Evolutionary conservation across 108 stramenopile genomes (phyloP), one percentile per base, ranked within the genome.

Genomic region (Nannochloropsis salina): DNA sequence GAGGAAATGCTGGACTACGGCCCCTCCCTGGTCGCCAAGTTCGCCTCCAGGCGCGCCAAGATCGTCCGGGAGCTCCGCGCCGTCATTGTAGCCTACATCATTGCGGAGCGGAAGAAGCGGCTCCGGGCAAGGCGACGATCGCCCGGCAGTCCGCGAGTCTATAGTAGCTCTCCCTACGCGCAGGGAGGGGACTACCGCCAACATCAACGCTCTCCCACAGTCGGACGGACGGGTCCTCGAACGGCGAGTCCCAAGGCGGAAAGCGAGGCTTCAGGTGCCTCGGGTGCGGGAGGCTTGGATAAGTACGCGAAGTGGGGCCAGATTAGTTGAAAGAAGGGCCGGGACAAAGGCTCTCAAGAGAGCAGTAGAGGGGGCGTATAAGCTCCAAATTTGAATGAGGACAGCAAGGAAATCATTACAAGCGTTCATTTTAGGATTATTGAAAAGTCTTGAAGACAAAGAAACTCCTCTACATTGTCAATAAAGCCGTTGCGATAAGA

Each of bases 1-100:
- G 89, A 89, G 86, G 89, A 89, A 86, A 86, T 86, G 83, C 82
- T 89, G 83, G 89, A 89, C 83, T 89, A 89, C 43, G 89, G 89
- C 10, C 89, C 89, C 31, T 83, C 82, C 47, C 83, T 89, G 79
- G 86, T 89, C 9, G 89, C 89, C 44, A 89, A 89, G 85, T 89
- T 89, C 45, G 89, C 89, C 2, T 82, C 43, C 22, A 43, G 5
- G 18, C n/a, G 20, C 42, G 82, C 21, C 18, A 43, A 43, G 20
- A 9, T 2, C 43, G 21, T 82, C 42, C 43, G 82, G 20, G 82
- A 43, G 42, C 42, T 42, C 9, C 42, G 82, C 4, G 82, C 43
- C 3, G 82, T 82, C 42, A 82, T 42, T 43, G 82, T 43, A 21
- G 31, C 40, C 80, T 81, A 41, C 80, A 22, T 81, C 80, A 81